A percentile compares a stretch with the other conserved stretches of the same genome.
Conservation (phyloP, 139 green algal genomes). For the Ettlia oleoabundans region DNA sequence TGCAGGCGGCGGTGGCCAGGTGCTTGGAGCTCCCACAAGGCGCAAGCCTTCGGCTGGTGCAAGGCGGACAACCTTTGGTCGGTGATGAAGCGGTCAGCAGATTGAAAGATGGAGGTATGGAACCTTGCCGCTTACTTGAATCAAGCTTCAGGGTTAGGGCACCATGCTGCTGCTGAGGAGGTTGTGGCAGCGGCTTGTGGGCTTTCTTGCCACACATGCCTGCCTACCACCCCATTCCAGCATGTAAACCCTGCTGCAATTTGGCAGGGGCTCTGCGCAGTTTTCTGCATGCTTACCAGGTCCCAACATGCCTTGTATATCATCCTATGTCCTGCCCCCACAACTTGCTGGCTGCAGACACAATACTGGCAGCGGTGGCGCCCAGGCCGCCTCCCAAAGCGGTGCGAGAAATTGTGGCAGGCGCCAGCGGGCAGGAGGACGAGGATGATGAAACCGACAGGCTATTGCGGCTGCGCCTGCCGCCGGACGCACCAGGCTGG, state of each 20-base stretch:
- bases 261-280: too few species aligned
- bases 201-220: too few species aligned
- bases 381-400: background rate
- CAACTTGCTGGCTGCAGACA: background rate
- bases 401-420: slow-evolving; percentile 5
- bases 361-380: slow-evolving; percentile 26
- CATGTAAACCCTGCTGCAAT: too few species aligned
- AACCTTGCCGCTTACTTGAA: too few species aligned
- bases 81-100: background rate
- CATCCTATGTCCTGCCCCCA: background rate
- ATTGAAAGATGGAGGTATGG: slow-evolving; percentile 18
- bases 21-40: background rate
- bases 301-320: background rate
- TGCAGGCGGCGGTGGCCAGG: background rate
- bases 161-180: too few species aligned
- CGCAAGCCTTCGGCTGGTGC: slow-evolving; percentile 6
- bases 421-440: background rate
- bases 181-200: too few species aligned
- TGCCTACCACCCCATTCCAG: too few species aligned
- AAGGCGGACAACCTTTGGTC: background rate
- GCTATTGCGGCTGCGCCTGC: slow-evolving; percentile 19
- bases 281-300: too few species aligned
- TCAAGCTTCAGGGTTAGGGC: too few species aligned
- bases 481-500: background rate
- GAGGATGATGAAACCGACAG: slow-evolving; percentile 11